A percentile compares a stretch with the other conserved stretches of the same genome.
Conservation (phyloP, 73 alveolate species). For the Loxodes magnus region DNA sequence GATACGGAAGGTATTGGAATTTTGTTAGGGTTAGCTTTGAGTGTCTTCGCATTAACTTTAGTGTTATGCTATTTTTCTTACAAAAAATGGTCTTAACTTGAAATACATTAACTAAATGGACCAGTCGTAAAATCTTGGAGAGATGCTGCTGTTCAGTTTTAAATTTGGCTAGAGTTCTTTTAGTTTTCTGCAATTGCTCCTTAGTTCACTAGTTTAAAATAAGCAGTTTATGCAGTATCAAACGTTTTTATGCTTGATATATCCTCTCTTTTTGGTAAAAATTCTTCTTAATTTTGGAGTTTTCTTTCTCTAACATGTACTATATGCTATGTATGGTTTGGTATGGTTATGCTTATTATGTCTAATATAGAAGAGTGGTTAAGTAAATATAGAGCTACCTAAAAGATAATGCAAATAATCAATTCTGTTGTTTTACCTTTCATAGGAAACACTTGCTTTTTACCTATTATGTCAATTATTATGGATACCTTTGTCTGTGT, state of each 20-base stretch:
- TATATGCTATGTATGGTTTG: constrained; percentile 7
- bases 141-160: background rate
- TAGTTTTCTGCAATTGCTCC: constrained; percentile 4
- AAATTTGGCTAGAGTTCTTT: background rate
- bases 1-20: background rate
- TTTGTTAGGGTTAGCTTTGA: background rate
- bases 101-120: background rate
- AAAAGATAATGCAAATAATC: background rate
- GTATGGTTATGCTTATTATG: background rate
- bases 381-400: background rate
- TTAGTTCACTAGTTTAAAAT: background rate
- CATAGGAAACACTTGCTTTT: constrained; percentile 7
- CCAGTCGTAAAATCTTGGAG: background rate
- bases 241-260: constrained; percentile 3
- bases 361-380: constrained; percentile 6
- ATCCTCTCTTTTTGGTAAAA: background rate
- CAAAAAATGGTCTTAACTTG: background rate
- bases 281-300: background rate
- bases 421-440: constrained; percentile 5
- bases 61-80: background rate
- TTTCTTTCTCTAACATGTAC: background rate
- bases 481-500: constrained; percentile 13
- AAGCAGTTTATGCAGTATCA: background rate
- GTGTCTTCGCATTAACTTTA: background rate
- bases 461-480: constrained; percentile 1